Evolutionary conservation across 2,329 filamentous ascomycete species (phyloP), one percentile per base, ranked within the genome.

Genomic region (Thielaviopsis euricoi): DNA sequence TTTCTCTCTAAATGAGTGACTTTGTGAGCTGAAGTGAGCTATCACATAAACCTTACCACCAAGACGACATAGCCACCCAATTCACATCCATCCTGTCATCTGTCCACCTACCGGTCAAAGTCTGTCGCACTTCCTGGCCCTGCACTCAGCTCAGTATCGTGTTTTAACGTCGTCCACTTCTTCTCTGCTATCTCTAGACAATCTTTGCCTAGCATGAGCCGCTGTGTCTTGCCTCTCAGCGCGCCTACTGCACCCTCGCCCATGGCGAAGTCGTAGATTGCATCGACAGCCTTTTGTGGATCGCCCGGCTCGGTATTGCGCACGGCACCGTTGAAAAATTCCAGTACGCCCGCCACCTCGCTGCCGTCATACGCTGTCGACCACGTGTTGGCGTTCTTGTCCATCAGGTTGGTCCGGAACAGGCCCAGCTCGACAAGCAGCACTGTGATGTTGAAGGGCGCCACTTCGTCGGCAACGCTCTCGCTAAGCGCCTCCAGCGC

Each of bases 391-490:
- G 64, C 61, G 15, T 63, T 52, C 40, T 52, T 55, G 4, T 1
- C 19, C 7, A 80, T 68, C 54, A 81, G 74, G 0, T 64, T 67
- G 0, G 76, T 80, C 2, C 77, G 72, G 64, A 80, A 80, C 59
- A 76, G 75, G 0, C 77, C 78, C 0, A 77, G 76, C 60, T 78
- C 76, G 2, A 80, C 66, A 1, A 70, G 64, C 0, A 68, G 62
- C 1, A 73, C 71, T 1, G 67, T 62, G 46, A 80, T 71, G 4
- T 72, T 69, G 26, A 80, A 76, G 0, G 71, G 70, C 1, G 62
- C 64, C 1, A 79, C 65, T 65, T 80, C 77, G 0, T 65, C 59
- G 0, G 65, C 65, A 1, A 79, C 66, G 0, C 70, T 69, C 58
- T 76, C 74, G 2, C 71, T 71, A 6, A 78, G 61, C 5, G 71